These are phyloP conservation scores for Starmera pachycereana DNA, from an alignment of 805 yeast species.

Conservation along the genomic window DNA sequence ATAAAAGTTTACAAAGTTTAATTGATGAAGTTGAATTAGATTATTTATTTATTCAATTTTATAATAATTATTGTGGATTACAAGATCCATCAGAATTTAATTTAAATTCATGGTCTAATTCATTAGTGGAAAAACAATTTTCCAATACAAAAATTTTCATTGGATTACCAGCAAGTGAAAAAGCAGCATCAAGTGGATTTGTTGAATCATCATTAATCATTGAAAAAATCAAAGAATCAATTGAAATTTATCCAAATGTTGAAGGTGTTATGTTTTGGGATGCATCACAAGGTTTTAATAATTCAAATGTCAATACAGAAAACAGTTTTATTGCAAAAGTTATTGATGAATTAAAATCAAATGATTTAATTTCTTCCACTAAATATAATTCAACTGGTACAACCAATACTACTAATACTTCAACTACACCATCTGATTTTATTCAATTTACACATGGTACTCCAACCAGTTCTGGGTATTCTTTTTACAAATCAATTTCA, in stretches of 20 bases:
- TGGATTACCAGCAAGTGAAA: constrained; percentile 49
- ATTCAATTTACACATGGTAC: not conserved
- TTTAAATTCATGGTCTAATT: constrained; percentile 38
- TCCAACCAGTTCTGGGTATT: too few relatives aligned
- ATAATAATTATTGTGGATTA: constrained; percentile 53
- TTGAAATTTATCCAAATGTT: constrained; percentile 23
- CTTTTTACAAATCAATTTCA: too few relatives aligned
- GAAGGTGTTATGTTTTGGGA: constrained; percentile 94
- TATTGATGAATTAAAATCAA: not conserved
- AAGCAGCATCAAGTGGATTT: constrained; percentile 52
- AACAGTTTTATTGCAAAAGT: constrained; percentile 14
- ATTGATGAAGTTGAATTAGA: constrained; percentile 47
- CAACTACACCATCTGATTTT: not conserved
- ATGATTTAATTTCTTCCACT: not conserved
- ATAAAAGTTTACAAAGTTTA: constrained; percentile 37
- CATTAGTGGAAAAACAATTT: constrained; percentile 11
- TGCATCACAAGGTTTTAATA: constrained; percentile 60
- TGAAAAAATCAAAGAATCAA: constrained; percentile 17
- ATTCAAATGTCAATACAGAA: constrained; percentile 24
- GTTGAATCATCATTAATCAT: constrained; percentile 28
- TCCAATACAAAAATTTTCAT: constrained; percentile 44
- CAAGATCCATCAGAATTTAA: constrained; percentile 30
- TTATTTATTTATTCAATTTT: constrained; percentile 64
- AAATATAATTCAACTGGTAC: not conserved
- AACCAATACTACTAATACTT: not conserved